Evolutionary conservation across 2,329 filamentous ascomycete species (phyloP).

Genomic region (Phialocephala sp.): DNA sequence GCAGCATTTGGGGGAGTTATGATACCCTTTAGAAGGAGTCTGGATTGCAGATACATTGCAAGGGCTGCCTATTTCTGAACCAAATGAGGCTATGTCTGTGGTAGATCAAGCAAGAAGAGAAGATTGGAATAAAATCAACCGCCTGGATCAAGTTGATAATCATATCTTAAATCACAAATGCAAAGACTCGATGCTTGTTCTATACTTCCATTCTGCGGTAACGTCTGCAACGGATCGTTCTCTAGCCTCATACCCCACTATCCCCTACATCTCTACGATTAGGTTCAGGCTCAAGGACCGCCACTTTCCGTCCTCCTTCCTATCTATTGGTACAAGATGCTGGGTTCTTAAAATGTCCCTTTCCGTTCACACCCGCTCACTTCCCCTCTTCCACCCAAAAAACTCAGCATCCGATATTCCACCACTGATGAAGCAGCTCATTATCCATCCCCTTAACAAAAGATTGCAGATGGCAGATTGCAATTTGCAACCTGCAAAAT

Average conservation of each 20-base stretch:
- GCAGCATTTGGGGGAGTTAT: neutral
- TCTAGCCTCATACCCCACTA: neutral
- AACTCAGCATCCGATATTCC: slow-evolving; percentile 1
- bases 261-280: slow-evolving; percentile 6
- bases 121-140: no score
- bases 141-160: neutral
- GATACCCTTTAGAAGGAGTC: neutral
- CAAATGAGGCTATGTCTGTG: no score
- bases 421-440: slow-evolving; percentile 31
- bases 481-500: neutral
- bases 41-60: no score
- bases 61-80: no score
- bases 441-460: neutral
- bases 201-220: neutral
- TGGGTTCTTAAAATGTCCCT: neutral
- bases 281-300: neutral
- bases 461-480: neutral
- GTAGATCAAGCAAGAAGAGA: no score
- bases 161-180: slow-evolving; percentile 3
- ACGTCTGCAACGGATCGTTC: neutral
- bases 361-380: neutral
- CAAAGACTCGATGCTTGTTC: neutral
- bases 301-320: slow-evolving; percentile 1
- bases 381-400: neutral
- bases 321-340: slow-evolving; percentile 11